phyloP scores from a whole-genome alignment of 1,284 basidiomycete genomes.

The Cryptococcus sp. region DNA sequence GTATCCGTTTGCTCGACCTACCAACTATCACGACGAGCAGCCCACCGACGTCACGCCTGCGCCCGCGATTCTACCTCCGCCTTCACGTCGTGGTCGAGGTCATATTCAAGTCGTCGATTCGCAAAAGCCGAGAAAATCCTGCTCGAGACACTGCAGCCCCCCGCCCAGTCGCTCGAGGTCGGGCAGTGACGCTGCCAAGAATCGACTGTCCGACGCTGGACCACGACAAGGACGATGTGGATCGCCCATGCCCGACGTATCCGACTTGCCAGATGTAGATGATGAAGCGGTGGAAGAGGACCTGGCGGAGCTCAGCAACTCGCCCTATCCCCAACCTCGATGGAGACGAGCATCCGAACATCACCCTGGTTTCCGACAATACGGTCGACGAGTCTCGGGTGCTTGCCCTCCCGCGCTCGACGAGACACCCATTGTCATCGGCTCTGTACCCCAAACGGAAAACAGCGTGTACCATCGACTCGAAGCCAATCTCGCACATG shows the following conservation, averaged over 20 bases:
- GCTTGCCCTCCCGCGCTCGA: not conserved
- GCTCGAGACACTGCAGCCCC: constrained; percentile 34
- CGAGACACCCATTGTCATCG: no score
- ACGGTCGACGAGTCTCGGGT: not conserved
- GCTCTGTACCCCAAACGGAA: no score
- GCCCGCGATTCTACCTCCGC: constrained; percentile 21
- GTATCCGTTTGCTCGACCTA: constrained; percentile 23
- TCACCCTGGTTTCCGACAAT: constrained; percentile 20
- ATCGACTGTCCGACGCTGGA: constrained; percentile 25
- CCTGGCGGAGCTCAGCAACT: constrained; percentile 1
- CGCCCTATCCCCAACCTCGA: not conserved
- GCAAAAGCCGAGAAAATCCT: constrained; percentile 14
- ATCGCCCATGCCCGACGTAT: constrained; percentile 47
- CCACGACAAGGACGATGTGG: constrained; percentile 34
- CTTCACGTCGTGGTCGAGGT: constrained; percentile 28
- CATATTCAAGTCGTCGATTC: constrained; percentile 30
- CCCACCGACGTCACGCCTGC: constrained; percentile 11
- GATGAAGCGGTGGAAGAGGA: constrained; percentile 28
- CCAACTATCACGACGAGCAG: constrained; percentile 17
- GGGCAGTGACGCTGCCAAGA: constrained; percentile 4
- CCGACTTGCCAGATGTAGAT: constrained; percentile 55
- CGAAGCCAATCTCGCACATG: no score
- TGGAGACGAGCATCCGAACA: constrained; percentile 33
- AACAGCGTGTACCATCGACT: no score
- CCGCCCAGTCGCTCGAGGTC: constrained; percentile 26